A percentile compares a stretch with the other conserved stretches of the same genome.
Conservation (phyloP, 345 rosid genomes). For the Hibiscus tridactylites region DNA sequence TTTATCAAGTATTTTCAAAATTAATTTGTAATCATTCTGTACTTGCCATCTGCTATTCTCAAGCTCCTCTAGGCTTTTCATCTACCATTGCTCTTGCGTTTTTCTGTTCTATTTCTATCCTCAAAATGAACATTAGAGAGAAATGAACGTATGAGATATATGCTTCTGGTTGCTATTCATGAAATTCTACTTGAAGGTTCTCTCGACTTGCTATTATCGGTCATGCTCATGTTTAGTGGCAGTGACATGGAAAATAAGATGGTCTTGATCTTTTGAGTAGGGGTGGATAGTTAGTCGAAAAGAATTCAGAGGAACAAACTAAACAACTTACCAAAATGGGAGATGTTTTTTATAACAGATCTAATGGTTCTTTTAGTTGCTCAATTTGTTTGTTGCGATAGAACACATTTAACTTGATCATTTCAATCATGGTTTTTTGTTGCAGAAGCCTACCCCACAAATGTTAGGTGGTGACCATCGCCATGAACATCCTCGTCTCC, state of each 20-base stretch:
- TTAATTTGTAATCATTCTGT: neutral
- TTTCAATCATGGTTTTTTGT: neutral
- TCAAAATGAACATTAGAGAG: neutral
- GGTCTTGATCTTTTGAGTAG: neutral
- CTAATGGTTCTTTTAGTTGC: neutral
- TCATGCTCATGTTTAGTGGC: neutral
- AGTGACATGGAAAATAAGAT: neutral
- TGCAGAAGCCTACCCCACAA: constrained; percentile 40
- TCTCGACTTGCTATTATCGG: neutral
- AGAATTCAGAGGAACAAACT: neutral
- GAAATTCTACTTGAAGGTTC: neutral
- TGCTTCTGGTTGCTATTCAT: neutral
- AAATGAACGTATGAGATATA: neutral
- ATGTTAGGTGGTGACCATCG: constrained; percentile 27
- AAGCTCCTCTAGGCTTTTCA: neutral
- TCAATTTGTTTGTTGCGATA: no score
- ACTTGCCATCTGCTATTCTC: neutral
- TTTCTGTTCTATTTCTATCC: neutral
- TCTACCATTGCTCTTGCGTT: neutral
- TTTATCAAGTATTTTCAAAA: neutral
- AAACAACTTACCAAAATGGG: no score
- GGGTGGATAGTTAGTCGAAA: neutral
- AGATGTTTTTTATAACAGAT: no score
- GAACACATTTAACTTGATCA: neutral
- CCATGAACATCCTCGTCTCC: constrained; percentile 31